Evolutionary conservation across 495 filamentous ascomycete species (phyloP).

Genomic region (Penicillium maclennaniae): DNA sequence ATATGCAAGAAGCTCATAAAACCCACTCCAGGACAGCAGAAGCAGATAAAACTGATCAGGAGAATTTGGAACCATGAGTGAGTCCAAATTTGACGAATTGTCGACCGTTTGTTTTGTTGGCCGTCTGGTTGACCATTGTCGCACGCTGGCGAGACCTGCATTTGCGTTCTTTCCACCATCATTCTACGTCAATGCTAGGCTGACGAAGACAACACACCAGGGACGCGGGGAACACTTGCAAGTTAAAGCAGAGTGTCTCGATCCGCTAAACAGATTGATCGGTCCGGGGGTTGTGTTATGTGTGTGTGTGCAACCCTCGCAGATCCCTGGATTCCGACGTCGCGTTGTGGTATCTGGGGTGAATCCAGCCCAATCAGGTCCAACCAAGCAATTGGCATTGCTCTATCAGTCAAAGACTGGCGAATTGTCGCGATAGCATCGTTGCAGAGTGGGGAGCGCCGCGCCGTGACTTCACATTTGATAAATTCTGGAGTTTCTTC

Average conservation of each 20-base stretch:
- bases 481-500: conserved; percentile 8
- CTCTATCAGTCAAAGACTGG: neutral
- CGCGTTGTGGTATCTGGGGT: conserved; percentile 6
- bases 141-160: conserved; percentile 1
- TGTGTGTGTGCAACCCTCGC: conserved; percentile 6
- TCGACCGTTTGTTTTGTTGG: conserved; percentile 6
- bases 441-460: neutral
- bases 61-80: conserved; percentile 42
- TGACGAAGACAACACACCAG: too few relatives aligned
- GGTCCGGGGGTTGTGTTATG: neutral
- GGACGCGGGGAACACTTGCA: too few relatives aligned
- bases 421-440: neutral
- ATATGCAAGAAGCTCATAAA: neutral
- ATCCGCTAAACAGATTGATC: neutral
- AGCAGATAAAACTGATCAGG: conserved; percentile 62
- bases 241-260: neutral
- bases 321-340: conserved; percentile 14
- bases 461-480: conserved; percentile 8
- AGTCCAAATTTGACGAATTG: conserved; percentile 26
- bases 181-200: too few relatives aligned
- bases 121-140: neutral
- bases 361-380: neutral
- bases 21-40: conserved; percentile 67
- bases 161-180: conserved; percentile 12
- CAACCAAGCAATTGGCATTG: neutral